Evolutionary conservation across 306 rosid genomes (phyloP).

Genomic region (Citrullus colocynthis): DNA sequence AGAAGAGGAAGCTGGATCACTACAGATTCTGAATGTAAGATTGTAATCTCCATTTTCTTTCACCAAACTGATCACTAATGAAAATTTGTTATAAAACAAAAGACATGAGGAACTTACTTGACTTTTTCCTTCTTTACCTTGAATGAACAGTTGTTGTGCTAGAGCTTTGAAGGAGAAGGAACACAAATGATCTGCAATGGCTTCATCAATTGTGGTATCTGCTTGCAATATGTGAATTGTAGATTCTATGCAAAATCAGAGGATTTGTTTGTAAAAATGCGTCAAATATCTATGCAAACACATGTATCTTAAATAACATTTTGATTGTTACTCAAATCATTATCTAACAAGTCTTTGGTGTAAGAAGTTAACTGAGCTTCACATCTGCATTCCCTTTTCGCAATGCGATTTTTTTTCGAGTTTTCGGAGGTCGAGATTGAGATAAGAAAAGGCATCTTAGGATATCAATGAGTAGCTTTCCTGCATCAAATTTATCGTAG

Average conservation of each 20-base stretch:
- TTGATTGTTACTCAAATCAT: not conserved
- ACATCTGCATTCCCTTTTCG: not conserved
- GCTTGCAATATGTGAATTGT: not conserved
- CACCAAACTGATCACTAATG: not conserved
- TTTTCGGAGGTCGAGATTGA: not conserved
- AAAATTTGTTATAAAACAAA: not conserved
- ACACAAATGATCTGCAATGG: not conserved
- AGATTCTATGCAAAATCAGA: not conserved
- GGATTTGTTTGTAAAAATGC: not conserved
- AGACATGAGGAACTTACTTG: slow-evolving; percentile 4
- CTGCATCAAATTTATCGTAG: too few species aligned
- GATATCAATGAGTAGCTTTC: not conserved
- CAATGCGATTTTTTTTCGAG: not conserved
- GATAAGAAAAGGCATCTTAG: not conserved
- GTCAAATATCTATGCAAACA: not conserved
- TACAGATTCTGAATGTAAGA: slow-evolving; percentile 80
- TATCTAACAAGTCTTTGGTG: slow-evolving; percentile 6
- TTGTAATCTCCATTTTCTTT: not conserved
- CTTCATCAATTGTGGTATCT: not conserved
- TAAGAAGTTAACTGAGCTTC: not conserved
- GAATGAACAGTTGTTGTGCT: slow-evolving; percentile 73
- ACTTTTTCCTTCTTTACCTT: not conserved
- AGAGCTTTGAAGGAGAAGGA: slow-evolving; percentile 45
- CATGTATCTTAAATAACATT: not conserved
- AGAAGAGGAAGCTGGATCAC: slow-evolving; percentile 87